Base-by-base conservation (phyloP, 2,329 filamentous ascomycete species). In the Trichoderma aggressivum region DNA sequence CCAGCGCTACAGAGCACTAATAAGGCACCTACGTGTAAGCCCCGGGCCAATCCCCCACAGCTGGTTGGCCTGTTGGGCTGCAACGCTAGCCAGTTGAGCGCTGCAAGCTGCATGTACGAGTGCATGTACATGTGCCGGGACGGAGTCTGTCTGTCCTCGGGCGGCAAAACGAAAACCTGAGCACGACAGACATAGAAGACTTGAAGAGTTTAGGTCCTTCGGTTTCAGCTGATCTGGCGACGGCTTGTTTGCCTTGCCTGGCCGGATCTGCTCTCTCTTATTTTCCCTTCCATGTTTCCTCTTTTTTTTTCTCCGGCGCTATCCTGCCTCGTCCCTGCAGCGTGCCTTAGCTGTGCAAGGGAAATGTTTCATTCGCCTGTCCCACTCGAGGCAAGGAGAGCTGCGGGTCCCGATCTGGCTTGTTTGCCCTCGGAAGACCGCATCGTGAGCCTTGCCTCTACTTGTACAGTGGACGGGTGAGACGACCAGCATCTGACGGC, bases 51-150 rank as follows among this genome's bases (percentile, higher is more conserved):
- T 63, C 67, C 58, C 32, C 58, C 55, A 55, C 69, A 21, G 55
- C 61, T 61, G 69, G 68, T 70, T 70, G 68, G 68, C 60, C 43
- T 50, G 43, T 71, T 71, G 70, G 64, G 64, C 64, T 69, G 58
- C 64, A 69, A 63, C 60, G 53, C 70, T 71, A 71, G 62, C 70
- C 43, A 71, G 62, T 61, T 28, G n/a, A 66, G 47, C 65, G 43
- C 64, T 67, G 53, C 64, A 58, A 24, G 63, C 53, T 47, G 64
- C 55, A 67, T 21, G 47, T 58, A 28, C 26, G n/a, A n/a, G n/a
- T n/a, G 30, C 64, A 39, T 34, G 30, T 28, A 30, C 55, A 39
- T 59, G 55, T 59, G 34, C 55, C 55, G 28, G 63, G 62, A 65
- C 50, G 43, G 61, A 53, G 61, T 63, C 26, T 28, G 61, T 63